Evolutionary conservation across 345 rosid species (phyloP).

Genomic region (Rhodamnia argentea): DNA sequence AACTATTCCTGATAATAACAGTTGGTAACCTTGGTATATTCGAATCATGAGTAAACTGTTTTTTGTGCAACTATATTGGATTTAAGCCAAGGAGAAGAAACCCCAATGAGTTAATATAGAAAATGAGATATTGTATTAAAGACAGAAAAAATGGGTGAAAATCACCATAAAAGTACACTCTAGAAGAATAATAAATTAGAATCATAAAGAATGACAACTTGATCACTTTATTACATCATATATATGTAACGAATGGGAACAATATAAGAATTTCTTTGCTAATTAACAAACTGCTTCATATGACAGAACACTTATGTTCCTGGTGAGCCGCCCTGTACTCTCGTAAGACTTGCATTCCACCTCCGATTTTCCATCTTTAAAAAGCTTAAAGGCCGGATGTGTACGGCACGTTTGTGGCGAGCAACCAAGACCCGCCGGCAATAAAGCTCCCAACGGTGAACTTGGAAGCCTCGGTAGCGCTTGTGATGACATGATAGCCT

Average conservation of each 20-base stretch:
- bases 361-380: neutral
- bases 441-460: conserved; percentile 38
- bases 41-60: neutral
- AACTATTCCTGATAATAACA: neutral
- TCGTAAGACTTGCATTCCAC: neutral
- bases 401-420: conserved; percentile 29
- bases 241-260: neutral
- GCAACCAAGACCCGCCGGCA: conserved; percentile 41
- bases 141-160: neutral
- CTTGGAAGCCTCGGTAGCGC: conserved; percentile 26
- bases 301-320: neutral
- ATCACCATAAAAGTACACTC: neutral
- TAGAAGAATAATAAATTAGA: neutral
- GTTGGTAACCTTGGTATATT: neutral
- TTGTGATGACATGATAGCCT: conserved; percentile 29
- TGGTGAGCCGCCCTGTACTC: neutral
- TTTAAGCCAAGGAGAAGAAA: neutral
- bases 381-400: conserved; percentile 27
- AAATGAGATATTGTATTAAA: neutral
- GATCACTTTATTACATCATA: neutral
- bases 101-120: neutral
- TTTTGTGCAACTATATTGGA: neutral
- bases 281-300: neutral
- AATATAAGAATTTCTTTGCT: neutral
- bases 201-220: neutral